Base-by-base conservation (phyloP, 768 basidiomycete species). In the Leccinum boreale region DNA sequence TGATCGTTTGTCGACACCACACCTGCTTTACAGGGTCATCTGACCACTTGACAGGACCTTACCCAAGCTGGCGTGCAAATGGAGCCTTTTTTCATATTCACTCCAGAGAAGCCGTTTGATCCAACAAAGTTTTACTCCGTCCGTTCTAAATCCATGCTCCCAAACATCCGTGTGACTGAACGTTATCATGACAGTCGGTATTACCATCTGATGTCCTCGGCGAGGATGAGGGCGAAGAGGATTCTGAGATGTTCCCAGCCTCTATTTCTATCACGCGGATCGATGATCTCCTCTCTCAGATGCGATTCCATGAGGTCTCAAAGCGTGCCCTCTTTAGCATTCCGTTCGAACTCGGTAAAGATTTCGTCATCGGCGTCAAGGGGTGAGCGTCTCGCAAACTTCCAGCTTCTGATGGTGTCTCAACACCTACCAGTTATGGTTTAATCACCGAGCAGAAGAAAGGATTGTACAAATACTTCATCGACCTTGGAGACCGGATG, bases 11-110 rank as follows among this genome's bases (percentile, higher is more conserved):
- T 74, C 15, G 31, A 51, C 28, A 35, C 11, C 33, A 39, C 12
- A n/a, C 19, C 51, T 36, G 23, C 46, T 19, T 47, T 36, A 1
- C 11, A 48, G 15, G 15, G 5, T 42, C 23, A 19, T 29, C 59
- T 58, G 47, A 59, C 23, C 46, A 19, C 2, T 3, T 29, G 36
- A 55, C 63, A 95, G 93, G 94, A 97, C 68, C 76, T 96, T 52
- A 79, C 80, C 10, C 89, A 92, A 74, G 81, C 87, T 4, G 91
- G 93, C 0, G 86, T 88, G 19, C 80, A 80, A 6, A 78, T 97
- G 44, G 90, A 93, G 60, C 92, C 94, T 0, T 97, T 96, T 74
- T 95, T 97, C 74, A 92, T 98, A 53, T 84, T 84, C 54, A 83
- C 82, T 0, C 71, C 79, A 4, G 81, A 84, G 5, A 85, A 82